A percentile compares a stretch with the other conserved stretches of the same genome.
phyloP scores from a whole-genome alignment of 768 basidiomycete species.

The Mycena leptocephala region DNA sequence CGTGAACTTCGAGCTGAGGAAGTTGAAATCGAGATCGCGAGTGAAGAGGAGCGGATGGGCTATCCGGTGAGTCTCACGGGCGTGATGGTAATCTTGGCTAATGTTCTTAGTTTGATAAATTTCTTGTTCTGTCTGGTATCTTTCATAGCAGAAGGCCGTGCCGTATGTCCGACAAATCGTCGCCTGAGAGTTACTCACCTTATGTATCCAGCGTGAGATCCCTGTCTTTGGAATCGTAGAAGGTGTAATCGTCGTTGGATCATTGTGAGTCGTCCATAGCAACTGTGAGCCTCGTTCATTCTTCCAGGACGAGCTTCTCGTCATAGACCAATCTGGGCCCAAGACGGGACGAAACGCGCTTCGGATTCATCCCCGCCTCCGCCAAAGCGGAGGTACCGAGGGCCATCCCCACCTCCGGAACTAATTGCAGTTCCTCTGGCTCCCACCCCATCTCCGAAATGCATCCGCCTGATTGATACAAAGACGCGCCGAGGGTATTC shows the following conservation, averaged over 20 bases:
- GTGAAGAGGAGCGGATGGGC: slow-evolving; percentile 87
- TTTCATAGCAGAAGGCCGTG: slow-evolving; percentile 63
- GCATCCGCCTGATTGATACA: slow-evolving; percentile 73
- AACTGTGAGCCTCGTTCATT: not conserved
- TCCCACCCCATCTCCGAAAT: slow-evolving; percentile 10
- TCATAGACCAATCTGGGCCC: not conserved
- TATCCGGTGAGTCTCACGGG: slow-evolving; percentile 64
- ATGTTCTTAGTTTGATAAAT: slow-evolving; percentile 72
- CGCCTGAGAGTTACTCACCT: not conserved
- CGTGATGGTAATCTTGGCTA: not conserved
- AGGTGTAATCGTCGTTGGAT: slow-evolving; percentile 79
- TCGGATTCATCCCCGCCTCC: slow-evolving; percentile 24
- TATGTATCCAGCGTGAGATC: slow-evolving; percentile 78
- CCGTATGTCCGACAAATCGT: slow-evolving; percentile 31
- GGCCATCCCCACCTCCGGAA: not conserved
- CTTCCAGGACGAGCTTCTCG: slow-evolving; percentile 19
- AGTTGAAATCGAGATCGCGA: slow-evolving; percentile 64
- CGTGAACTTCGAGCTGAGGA: slow-evolving; percentile 76
- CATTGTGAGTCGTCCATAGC: slow-evolving; percentile 56
- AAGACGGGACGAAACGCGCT: slow-evolving; percentile 41
- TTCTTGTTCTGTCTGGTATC: slow-evolving; percentile 78
- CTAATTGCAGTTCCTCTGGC: not conserved
- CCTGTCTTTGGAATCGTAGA: slow-evolving; percentile 87
- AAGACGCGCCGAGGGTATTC: slow-evolving; percentile 73
- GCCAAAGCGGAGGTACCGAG: slow-evolving; percentile 20